phyloP scores from a whole-genome alignment of 176 grass and related monocot genomes.

The Panicum miliaceum region DNA sequence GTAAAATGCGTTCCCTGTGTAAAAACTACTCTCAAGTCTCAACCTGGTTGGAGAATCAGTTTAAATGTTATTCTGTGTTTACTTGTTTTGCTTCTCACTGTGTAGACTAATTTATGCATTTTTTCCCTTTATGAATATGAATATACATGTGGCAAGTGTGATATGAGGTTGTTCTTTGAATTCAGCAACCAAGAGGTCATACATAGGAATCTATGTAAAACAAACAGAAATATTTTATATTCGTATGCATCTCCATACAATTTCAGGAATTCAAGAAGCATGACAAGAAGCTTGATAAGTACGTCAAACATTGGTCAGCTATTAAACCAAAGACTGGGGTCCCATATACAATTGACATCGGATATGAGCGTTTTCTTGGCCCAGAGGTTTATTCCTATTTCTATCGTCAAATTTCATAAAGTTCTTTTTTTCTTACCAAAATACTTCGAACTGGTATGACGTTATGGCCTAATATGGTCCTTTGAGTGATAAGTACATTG shows the following conservation, averaged over 20 bases:
- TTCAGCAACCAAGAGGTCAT: neutral
- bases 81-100: conserved; percentile 15
- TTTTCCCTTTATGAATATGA: neutral
- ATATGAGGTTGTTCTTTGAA: conserved; percentile 1
- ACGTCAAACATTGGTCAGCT: conserved; percentile 83
- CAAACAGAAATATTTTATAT: neutral
- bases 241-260: conserved; percentile 31
- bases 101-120: conserved; percentile 27
- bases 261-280: conserved; percentile 91
- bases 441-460: conserved; percentile 5
- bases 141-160: conserved; percentile 39
- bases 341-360: conserved; percentile 89
- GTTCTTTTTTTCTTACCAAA: neutral
- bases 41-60: conserved; percentile 2
- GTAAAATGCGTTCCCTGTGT: neutral
- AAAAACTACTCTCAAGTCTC: neutral
- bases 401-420: conserved; percentile 6
- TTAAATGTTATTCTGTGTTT: conserved; percentile 31
- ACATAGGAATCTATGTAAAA: conserved; percentile 10
- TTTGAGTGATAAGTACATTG: neutral
- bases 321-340: conserved; percentile 89
- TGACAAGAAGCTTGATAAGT: conserved; percentile 91
- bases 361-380: conserved; percentile 98
- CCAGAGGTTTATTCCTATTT: conserved; percentile 79
- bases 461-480: neutral